phyloP scores from a whole-genome alignment of 352 stramenopile genomes.

The Globisporangium alternatum region DNA sequence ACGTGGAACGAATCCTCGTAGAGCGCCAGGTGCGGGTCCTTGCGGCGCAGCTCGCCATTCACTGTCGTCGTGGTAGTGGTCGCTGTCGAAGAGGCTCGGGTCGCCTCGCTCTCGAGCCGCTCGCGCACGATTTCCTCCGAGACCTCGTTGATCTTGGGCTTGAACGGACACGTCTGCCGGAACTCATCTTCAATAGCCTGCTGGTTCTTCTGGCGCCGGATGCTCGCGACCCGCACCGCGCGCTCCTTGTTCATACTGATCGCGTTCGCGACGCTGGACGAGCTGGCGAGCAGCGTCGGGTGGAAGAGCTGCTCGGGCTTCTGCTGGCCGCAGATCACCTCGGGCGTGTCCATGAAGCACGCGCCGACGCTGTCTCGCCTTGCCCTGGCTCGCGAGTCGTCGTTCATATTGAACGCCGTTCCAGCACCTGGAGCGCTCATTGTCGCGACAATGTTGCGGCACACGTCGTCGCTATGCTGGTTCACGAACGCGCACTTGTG shows the following conservation, averaged over 20 bases:
- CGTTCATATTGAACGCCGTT: neutral
- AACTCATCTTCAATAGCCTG: conserved; percentile 66
- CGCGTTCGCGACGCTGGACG: conserved; percentile 20
- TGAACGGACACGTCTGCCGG: conserved; percentile 60
- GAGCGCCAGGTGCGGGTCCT: conserved; percentile 57
- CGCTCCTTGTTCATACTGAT: conserved; percentile 46
- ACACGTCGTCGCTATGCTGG: conserved; percentile 46
- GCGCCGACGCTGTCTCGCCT: conserved; percentile 24
- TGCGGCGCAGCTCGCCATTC: conserved; percentile 26
- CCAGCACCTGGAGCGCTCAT: neutral
- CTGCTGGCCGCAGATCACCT: conserved; percentile 47
- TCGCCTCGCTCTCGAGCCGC: conserved; percentile 46
- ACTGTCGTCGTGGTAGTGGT: conserved; percentile 13
- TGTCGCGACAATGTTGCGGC: conserved; percentile 47
- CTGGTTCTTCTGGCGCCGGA: conserved; percentile 49
- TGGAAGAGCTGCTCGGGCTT: conserved; percentile 67
- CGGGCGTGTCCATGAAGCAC: conserved; percentile 14
- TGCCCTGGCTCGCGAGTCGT: neutral
- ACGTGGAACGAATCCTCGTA: conserved; percentile 71
- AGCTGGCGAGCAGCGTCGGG: conserved; percentile 51
- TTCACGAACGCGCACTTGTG: conserved; percentile 74
- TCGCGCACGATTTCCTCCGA: conserved; percentile 76
- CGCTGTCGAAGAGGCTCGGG: conserved; percentile 6
- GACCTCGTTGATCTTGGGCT: conserved; percentile 66
- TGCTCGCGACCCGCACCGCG: conserved; percentile 25